Base-by-base conservation (phyloP, 2,329 filamentous ascomycete species). In the Ceratocystis diversiconidia region DNA sequence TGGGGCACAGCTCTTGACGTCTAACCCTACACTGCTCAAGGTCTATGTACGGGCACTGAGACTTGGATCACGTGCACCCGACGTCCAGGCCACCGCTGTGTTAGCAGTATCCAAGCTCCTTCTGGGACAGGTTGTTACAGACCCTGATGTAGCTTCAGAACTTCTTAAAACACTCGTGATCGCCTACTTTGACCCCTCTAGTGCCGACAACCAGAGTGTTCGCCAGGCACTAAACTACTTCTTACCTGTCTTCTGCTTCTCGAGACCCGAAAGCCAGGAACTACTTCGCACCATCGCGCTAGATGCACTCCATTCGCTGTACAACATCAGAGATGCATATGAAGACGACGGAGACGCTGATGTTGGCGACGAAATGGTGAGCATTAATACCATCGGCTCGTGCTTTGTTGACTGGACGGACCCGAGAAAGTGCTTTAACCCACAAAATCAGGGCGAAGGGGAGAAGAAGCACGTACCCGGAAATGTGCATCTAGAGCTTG, bases 391-490 rank as follows among this genome's bases (percentile, higher is more conserved):
- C 2, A 89, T 95, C 66, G 90, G 89, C 0, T 85, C 89, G 2
- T 92, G 91, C 71, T 77, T 97, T 6, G 84, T 92, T 0, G 92
- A 97, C 73, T 97, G 92, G 94, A 97, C 92, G 0, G 92, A 97
- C 73, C 91, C 92, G 46, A 81, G 92, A 62, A 92, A 95, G 74
- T 89, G 77, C 76, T 88, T 76, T 75, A 81, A 74, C 66, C 80
- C 77, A 69, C 78, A 75, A 3, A 70, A 76, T 1, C 71, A 80
- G 1, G 62, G 63, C n/a, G 83, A 88, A 61, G 79, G 78, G 1
- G 80, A 82, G 64, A 86, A 83, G 74, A 86, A 82, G 76, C 79
- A 78, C 63, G 81, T 89, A 17, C 87, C 88, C 69, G 87, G 87
- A 7, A 87, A 91, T 73, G 85, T 92, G 2, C 92, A 96, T 72